These are phyloP conservation scores for Trichophyton benhamiae DNA, from an alignment of 2,329 filamentous ascomycete genomes.

Conservation along the genomic window DNA sequence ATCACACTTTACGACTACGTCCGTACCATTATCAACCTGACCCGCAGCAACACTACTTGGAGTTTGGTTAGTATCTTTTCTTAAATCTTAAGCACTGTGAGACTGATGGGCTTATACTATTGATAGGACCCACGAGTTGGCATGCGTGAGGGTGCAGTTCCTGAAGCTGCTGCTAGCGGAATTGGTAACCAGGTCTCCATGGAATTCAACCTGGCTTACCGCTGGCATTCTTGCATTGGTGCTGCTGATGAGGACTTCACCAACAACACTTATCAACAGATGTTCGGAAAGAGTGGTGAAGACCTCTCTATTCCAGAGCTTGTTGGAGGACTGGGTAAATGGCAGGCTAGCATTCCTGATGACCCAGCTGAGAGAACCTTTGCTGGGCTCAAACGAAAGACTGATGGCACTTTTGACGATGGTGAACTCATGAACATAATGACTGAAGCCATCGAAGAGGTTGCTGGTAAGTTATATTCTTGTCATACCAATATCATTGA, in stretches of 20 bases:
- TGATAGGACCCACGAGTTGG: constrained; percentile 29
- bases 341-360: constrained; percentile 43
- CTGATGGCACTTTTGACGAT: constrained; percentile 53
- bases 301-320: constrained; percentile 15
- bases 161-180: constrained; percentile 27
- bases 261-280: constrained; percentile 44
- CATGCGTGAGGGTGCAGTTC: constrained; percentile 15
- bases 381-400: constrained; percentile 45
- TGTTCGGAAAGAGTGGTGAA: constrained; percentile 15
- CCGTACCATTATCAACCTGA: constrained; percentile 24
- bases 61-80: constrained; percentile 19
- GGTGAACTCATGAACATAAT: constrained; percentile 57
- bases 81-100: background rate
- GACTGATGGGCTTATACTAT: background rate
- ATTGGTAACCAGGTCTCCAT: constrained; percentile 41
- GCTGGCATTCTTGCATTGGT: constrained; percentile 52
- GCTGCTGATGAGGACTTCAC: constrained; percentile 62
- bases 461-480: constrained; percentile 45
- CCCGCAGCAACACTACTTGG: constrained; percentile 33
- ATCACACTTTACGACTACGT: constrained; percentile 27
- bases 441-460: constrained; percentile 53
- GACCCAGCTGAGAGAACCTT: constrained; percentile 55
- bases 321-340: constrained; percentile 43
- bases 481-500: background rate
- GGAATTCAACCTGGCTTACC: constrained; percentile 44